These are phyloP conservation scores for Sporisorium reilianum DNA, from an alignment of 1,284 basidiomycete genomes.

Conservation along the genomic window DNA sequence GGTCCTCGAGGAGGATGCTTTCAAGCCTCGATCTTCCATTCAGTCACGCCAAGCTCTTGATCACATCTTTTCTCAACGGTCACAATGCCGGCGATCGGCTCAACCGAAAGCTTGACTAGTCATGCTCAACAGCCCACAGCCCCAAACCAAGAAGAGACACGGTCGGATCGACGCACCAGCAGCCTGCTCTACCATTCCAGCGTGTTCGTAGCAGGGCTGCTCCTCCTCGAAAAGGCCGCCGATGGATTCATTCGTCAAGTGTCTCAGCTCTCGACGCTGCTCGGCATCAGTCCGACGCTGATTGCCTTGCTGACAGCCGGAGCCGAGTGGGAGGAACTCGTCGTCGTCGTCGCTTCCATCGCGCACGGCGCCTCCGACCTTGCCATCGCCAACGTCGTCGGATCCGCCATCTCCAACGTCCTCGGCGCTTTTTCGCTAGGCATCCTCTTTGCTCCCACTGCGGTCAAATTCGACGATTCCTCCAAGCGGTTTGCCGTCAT, in stretches of 20 bases:
- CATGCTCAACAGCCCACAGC: background rate
- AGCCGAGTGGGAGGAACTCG: constrained; percentile 56
- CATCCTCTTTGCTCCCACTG: constrained; percentile 33
- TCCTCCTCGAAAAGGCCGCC: constrained; percentile 37
- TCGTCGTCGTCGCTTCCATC: constrained; percentile 42
- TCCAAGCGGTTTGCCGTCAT: constrained; percentile 43
- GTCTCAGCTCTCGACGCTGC: constrained; percentile 33
- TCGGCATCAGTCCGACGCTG: constrained; percentile 38
- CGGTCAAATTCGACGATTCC: constrained; percentile 38
- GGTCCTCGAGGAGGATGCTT: background rate
- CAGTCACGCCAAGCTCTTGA: background rate
- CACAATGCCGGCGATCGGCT: constrained; percentile 22
- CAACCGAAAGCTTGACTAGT: background rate
- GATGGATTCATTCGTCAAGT: constrained; percentile 42
- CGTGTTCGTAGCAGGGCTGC: constrained; percentile 36
- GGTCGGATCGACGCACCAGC: constrained; percentile 3
- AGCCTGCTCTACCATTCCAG: constrained; percentile 30
- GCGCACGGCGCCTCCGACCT: constrained; percentile 41
- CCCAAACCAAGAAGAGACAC: background rate
- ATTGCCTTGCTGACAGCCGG: constrained; percentile 50
- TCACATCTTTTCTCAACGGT: background rate
- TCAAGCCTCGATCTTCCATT: background rate
- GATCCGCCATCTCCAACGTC: constrained; percentile 61
- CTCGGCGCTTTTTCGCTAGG: constrained; percentile 51
- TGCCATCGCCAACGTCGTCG: constrained; percentile 60